These are phyloP conservation scores for Melianthus villosus DNA, from an alignment of 441 rosid species.

Conservation along the genomic window DNA sequence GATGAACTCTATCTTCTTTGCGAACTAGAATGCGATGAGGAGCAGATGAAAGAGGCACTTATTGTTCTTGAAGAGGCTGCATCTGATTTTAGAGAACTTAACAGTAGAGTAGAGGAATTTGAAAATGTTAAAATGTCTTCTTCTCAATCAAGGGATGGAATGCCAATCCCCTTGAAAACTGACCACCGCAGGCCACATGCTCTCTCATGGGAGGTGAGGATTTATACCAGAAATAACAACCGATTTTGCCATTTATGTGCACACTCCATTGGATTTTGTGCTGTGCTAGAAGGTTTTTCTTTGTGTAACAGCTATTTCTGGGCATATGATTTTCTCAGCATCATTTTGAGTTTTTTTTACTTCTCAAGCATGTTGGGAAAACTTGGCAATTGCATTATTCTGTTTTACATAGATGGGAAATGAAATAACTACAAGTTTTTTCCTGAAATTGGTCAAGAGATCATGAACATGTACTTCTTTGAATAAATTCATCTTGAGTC, in stretches of 20 bases:
- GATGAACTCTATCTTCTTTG: conserved; percentile 78
- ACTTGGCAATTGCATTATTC: too few relatives aligned
- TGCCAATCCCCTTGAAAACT: conserved; percentile 29
- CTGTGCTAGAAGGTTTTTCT: too few relatives aligned
- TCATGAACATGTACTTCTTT: too few relatives aligned
- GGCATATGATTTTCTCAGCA: too few relatives aligned
- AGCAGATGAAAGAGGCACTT: conserved; percentile 70
- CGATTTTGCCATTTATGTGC: background rate
- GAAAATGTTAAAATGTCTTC: conserved; percentile 38
- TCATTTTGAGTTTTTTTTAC: too few relatives aligned
- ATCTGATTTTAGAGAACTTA: conserved; percentile 52
- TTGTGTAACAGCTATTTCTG: too few relatives aligned
- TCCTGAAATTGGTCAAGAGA: too few relatives aligned
- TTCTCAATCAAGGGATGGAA: conserved; percentile 27
- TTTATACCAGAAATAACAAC: conserved; percentile 7
- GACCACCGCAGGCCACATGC: conserved; percentile 78
- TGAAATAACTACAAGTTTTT: too few relatives aligned
- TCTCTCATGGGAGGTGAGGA: conserved; percentile 68
- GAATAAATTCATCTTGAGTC: too few relatives aligned
- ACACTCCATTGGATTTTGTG: too few relatives aligned
- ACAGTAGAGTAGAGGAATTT: conserved; percentile 46
- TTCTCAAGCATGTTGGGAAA: too few relatives aligned
- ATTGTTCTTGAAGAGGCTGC: conserved; percentile 73
- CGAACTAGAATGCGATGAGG: conserved; percentile 58
- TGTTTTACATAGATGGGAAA: too few relatives aligned